Conservation (phyloP, 805 yeast genomes). For the Ogataea pignaliae region DNA sequence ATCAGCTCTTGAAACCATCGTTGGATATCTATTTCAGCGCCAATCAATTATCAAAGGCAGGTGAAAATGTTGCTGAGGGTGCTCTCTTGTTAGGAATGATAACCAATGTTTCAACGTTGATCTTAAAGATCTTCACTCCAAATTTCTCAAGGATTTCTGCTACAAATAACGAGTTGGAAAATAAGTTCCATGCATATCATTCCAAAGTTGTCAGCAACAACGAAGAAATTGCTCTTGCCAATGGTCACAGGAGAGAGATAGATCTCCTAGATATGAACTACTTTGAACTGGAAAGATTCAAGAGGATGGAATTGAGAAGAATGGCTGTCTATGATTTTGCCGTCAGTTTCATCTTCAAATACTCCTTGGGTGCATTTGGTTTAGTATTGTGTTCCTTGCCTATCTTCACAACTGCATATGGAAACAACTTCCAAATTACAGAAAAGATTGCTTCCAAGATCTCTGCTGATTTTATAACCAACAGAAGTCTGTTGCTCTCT, state of each 20-base stretch:
- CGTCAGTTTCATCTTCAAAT: constrained; percentile 84
- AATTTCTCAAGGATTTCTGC: constrained; percentile 81
- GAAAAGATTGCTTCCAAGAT: constrained; percentile 31
- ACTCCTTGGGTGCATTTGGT: constrained; percentile 96
- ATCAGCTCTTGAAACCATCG: constrained; percentile 79
- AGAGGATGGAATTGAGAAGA: constrained; percentile 69
- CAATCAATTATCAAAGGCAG: constrained; percentile 59
- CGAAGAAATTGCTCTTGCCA: constrained; percentile 83
- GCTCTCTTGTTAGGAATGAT: constrained; percentile 72
- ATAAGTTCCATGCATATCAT: constrained; percentile 77
- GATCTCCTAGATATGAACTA: constrained; percentile 74
- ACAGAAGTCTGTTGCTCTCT: constrained; percentile 74
- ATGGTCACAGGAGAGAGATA: constrained; percentile 77
- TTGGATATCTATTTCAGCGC: constrained; percentile 79
- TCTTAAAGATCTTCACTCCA: constrained; percentile 76
- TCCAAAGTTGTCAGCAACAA: constrained; percentile 71
- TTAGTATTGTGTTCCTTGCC: constrained; percentile 84
- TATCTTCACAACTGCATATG: constrained; percentile 47
- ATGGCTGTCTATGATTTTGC: constrained; percentile 75
- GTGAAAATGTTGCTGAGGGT: constrained; percentile 74
- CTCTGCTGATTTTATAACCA: constrained; percentile 85
- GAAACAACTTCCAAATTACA: constrained; percentile 41
- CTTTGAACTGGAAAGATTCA: constrained; percentile 74
- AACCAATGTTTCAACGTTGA: constrained; percentile 74
- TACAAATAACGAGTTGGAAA: constrained; percentile 74